These are phyloP conservation scores for Neurospora sp. DNA, from an alignment of 495 filamentous ascomycete genomes.

Conservation along the genomic window DNA sequence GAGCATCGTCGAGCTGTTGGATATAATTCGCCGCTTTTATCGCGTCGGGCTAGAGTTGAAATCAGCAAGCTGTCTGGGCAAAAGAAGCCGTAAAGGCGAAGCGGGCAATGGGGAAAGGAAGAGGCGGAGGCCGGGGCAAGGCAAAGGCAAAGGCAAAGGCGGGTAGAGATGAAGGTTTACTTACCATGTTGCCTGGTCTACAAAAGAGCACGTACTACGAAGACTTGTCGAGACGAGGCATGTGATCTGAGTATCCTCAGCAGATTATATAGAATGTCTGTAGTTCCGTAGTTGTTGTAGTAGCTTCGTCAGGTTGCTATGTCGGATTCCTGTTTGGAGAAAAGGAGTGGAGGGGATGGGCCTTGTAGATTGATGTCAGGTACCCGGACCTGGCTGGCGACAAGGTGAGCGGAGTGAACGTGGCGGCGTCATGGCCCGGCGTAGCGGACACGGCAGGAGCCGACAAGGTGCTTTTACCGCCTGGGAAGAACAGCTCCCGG, in stretches of 20 bases:
- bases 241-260: conserved; percentile 16
- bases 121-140: not conserved
- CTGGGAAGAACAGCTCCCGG: not conserved
- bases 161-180: not conserved
- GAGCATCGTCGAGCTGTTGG: conserved; percentile 68
- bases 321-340: not conserved
- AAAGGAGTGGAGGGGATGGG: not conserved
- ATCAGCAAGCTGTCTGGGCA: not conserved
- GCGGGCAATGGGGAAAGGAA: not conserved
- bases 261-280: not conserved
- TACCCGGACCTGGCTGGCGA: not conserved
- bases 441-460: not conserved
- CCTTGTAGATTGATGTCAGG: not conserved
- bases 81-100: not conserved
- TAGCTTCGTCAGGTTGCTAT: not conserved
- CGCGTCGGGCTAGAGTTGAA: conserved; percentile 29
- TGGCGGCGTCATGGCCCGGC: not conserved
- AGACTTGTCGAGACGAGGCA: conserved; percentile 19
- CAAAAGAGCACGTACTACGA: conserved; percentile 24
- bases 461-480: not conserved
- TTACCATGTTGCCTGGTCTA: conserved; percentile 20
- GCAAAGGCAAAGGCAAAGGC: not conserved
- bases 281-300: not conserved
- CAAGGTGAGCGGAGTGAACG: not conserved
- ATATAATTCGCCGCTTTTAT: conserved; percentile 72